Evolutionary conservation across 176 grass and related monocot genomes (phyloP).

Genomic region (bread wheat (Triticum aestivum)): DNA sequence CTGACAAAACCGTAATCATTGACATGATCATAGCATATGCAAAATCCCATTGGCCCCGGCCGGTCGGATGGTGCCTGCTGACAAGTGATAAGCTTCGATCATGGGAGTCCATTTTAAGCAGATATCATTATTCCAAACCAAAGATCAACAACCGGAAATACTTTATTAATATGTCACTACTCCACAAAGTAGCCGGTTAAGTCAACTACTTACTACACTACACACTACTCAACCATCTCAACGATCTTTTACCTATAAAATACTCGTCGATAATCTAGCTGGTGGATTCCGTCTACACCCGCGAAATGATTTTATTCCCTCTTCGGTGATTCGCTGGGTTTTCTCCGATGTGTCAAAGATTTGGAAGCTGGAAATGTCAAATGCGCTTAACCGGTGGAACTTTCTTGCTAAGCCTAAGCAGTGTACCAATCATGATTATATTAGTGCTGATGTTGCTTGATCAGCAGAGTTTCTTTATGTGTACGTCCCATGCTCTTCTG

Average conservation of each 20-base stretch:
- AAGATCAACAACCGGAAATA: neutral
- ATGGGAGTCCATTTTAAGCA: neutral
- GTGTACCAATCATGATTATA: neutral
- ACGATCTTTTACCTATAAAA: neutral
- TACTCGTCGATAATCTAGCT: neutral
- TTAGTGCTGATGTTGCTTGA: neutral
- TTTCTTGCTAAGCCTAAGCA: neutral
- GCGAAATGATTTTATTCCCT: neutral
- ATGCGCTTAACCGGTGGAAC: conserved; percentile 7
- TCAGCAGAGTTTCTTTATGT: neutral
- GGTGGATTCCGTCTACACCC: conserved; percentile 39
- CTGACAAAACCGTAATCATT: neutral
- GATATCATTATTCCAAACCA: neutral
- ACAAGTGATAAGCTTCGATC: neutral
- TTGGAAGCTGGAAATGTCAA: neutral
- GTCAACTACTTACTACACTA: neutral
- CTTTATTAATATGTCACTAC: neutral
- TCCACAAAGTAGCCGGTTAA: conserved; percentile 13
- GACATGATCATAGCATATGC: neutral
- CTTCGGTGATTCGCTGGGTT: neutral
- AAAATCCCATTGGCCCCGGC: neutral
- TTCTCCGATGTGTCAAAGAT: conserved; percentile 1
- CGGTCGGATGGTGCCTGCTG: neutral
- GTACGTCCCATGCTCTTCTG: no score
- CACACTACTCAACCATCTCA: neutral